A percentile compares a stretch with the other conserved stretches of the same genome.
Conservation (phyloP, 148 eudicot genomes). For the Polygonum maritimum region DNA sequence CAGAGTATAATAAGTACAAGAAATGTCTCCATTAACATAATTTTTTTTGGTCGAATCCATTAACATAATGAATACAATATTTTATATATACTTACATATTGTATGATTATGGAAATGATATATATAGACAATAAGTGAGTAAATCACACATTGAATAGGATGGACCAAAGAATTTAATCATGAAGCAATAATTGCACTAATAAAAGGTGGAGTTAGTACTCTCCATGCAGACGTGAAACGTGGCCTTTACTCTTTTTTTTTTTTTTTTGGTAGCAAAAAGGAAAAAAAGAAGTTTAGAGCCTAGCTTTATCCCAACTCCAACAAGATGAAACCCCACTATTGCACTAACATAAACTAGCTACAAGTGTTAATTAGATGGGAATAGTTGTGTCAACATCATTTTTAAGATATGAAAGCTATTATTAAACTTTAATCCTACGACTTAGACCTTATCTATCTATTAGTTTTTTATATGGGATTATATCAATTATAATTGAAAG, state of each 20-base stretch:
- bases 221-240: slow-evolving; percentile 3
- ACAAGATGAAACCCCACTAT: not conserved
- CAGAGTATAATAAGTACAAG: not conserved
- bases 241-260: not conserved
- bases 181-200: not conserved
- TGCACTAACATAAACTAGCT: not conserved
- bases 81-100: not conserved
- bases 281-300: not conserved
- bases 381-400: not conserved
- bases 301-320: not conserved
- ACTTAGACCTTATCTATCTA: no score
- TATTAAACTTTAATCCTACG: no score
- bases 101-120: not conserved
- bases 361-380: not conserved
- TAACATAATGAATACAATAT: not conserved
- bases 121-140: not conserved
- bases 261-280: not conserved
- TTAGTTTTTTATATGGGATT: no score
- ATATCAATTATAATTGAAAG: no score
- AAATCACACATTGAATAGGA: not conserved
- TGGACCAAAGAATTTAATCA: slow-evolving; percentile 7
- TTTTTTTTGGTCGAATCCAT: no score
- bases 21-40: not conserved
- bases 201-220: not conserved
- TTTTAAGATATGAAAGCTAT: not conserved